These are phyloP conservation scores for Talinum fruticosum DNA, from an alignment of 148 eudicot species.

Conservation along the genomic window DNA sequence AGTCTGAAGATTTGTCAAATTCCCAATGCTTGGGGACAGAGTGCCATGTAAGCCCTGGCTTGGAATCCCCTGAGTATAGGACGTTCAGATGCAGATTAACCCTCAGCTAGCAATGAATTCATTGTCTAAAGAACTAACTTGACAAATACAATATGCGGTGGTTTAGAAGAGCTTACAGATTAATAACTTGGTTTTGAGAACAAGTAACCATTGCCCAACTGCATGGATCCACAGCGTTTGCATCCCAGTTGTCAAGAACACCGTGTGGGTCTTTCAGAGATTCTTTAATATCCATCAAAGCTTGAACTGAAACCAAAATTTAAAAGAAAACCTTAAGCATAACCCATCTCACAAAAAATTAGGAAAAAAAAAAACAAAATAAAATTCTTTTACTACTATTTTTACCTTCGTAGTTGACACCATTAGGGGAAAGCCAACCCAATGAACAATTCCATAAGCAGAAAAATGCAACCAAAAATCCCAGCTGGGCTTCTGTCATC, in stretches of 20 bases:
- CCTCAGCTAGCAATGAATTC: background rate
- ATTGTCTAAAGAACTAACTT: too few relatives aligned
- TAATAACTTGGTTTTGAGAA: slow-evolving; percentile 62
- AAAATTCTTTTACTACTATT: background rate
- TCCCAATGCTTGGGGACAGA: slow-evolving; percentile 72
- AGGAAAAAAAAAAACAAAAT: background rate
- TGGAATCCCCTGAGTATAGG: slow-evolving; percentile 46
- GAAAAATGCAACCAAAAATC: slow-evolving; percentile 35
- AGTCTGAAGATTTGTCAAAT: slow-evolving; percentile 62
- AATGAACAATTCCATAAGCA: slow-evolving; percentile 43
- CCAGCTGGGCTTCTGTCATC: slow-evolving; percentile 24
- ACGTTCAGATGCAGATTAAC: slow-evolving; percentile 11
- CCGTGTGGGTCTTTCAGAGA: slow-evolving; percentile 69
- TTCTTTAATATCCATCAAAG: slow-evolving; percentile 60
- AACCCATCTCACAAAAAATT: slow-evolving; percentile 9
- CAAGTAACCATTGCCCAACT: slow-evolving; percentile 85
- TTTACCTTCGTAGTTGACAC: slow-evolving; percentile 90
- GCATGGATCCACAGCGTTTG: slow-evolving; percentile 80
- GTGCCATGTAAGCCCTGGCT: slow-evolving; percentile 71
- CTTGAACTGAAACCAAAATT: slow-evolving; percentile 51
- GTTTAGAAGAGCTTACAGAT: slow-evolving; percentile 51
- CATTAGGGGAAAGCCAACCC: slow-evolving; percentile 72
- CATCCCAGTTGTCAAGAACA: slow-evolving; percentile 85
- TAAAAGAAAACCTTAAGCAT: slow-evolving; percentile 20
- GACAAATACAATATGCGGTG: too few relatives aligned